Conservation (phyloP, 306 rosid genomes). For the Acacia acuminata region DNA sequence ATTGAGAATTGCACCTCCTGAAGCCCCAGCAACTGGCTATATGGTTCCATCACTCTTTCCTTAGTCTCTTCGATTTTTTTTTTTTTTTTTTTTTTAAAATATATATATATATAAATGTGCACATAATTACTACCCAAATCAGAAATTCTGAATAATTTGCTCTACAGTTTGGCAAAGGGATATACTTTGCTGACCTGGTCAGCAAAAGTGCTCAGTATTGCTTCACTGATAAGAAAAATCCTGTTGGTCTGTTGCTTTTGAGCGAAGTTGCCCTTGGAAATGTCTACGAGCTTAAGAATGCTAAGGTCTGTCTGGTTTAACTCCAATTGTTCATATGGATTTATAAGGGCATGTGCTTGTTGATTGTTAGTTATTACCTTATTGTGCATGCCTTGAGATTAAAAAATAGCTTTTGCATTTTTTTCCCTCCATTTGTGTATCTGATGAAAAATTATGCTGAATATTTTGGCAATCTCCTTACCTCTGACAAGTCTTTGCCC, state of each 20-base stretch:
- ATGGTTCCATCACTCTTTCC: constrained; percentile 55
- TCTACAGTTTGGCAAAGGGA: constrained; percentile 92
- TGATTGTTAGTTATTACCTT: constrained; percentile 6
- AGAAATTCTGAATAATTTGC: constrained; percentile 35
- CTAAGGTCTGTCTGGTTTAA: constrained; percentile 57
- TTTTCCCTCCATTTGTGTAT: background rate
- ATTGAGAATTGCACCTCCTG: constrained; percentile 97
- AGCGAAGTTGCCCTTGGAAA: constrained; percentile 97
- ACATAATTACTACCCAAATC: constrained; percentile 21
- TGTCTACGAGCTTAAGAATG: constrained; percentile 81
- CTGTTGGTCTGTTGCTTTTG: constrained; percentile 84
- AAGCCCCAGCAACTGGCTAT: constrained; percentile 98
- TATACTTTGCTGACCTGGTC: constrained; percentile 92
- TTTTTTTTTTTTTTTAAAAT: too few species aligned
- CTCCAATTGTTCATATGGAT: constrained; percentile 24
- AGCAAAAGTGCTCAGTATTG: constrained; percentile 99
- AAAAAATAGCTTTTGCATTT: constrained; percentile 16
- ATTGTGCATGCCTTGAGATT: background rate
- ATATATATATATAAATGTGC: background rate
- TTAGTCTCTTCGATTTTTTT: constrained; percentile 9
- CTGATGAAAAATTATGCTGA: background rate
- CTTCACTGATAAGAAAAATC: constrained; percentile 87
- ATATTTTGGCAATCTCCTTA: constrained; percentile 20
- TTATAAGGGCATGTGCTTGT: constrained; percentile 9
- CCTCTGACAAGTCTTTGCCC: constrained; percentile 26